phyloP scores from a whole-genome alignment of 2,329 filamentous ascomycete genomes.

The Torrubiellomyces zombiae region DNA sequence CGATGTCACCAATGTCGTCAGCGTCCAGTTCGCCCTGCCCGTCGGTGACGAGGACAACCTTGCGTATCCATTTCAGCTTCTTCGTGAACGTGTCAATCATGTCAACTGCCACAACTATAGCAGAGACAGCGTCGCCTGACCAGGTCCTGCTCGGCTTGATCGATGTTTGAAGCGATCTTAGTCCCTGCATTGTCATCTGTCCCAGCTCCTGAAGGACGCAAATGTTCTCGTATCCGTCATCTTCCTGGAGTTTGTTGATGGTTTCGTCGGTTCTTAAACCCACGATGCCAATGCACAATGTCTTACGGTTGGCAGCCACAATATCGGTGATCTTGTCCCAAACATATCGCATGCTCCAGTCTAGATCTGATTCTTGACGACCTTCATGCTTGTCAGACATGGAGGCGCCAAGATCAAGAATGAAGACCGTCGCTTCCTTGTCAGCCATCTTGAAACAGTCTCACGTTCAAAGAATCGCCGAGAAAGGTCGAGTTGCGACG shows the following conservation, averaged over 20 bases:
- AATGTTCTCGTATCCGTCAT: slow-evolving; percentile 68
- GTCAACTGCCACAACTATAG: slow-evolving; percentile 68
- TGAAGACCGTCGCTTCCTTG: slow-evolving; percentile 86
- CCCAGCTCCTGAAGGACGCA: slow-evolving; percentile 56
- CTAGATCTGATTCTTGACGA: slow-evolving; percentile 62
- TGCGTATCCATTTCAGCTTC: slow-evolving; percentile 64
- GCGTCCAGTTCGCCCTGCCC: slow-evolving; percentile 56
- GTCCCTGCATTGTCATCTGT: slow-evolving; percentile 45
- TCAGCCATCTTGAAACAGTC: slow-evolving; percentile 48
- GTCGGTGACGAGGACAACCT: slow-evolving; percentile 75
- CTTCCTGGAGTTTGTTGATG: slow-evolving; percentile 47
- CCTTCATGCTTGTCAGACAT: slow-evolving; percentile 61
- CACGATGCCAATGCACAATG: slow-evolving; percentile 59
- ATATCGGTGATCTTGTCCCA: slow-evolving; percentile 77
- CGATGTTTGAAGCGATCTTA: slow-evolving; percentile 45
- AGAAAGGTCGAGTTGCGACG: too few species aligned
- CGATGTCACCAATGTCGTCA: slow-evolving; percentile 54
- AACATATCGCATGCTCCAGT: slow-evolving; percentile 80
- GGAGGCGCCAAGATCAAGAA: slow-evolving; percentile 75
- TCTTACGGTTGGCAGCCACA: slow-evolving; percentile 49
- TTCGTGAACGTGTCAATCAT: slow-evolving; percentile 72
- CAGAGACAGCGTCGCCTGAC: slow-evolving; percentile 71
- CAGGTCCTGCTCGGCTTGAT: slow-evolving; percentile 53
- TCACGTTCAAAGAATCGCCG: too few species aligned
- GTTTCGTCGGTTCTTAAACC: slow-evolving; percentile 71